Conservation (phyloP, 805 yeast species). For the Ogataea philodendri region DNA sequence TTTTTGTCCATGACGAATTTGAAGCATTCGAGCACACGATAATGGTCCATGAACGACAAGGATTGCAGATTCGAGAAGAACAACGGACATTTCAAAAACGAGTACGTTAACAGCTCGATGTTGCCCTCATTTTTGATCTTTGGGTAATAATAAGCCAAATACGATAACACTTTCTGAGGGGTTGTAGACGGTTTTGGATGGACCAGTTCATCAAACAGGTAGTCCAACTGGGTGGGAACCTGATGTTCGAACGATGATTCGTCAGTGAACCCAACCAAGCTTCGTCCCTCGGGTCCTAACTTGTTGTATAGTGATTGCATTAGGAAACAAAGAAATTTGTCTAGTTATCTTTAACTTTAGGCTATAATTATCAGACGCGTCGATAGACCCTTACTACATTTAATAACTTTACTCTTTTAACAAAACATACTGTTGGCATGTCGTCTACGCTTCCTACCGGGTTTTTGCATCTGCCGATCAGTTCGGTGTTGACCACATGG, state of each 20-base stretch:
- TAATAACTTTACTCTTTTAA: background rate
- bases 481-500: conserved; percentile 36
- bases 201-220: conserved; percentile 42
- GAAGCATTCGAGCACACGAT: conserved; percentile 47
- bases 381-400: conserved; percentile 3
- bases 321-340: no score
- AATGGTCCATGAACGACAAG: conserved; percentile 33
- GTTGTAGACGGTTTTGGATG: conserved; percentile 36
- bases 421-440: conserved; percentile 17
- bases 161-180: conserved; percentile 38
- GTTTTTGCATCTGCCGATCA: conserved; percentile 38
- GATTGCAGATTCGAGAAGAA: conserved; percentile 27
- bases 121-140: conserved; percentile 47
- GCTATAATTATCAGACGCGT: conserved; percentile 12
- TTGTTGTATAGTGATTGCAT: conserved; percentile 14
- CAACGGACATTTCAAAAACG: conserved; percentile 44
- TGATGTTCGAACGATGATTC: no score
- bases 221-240: conserved; percentile 45
- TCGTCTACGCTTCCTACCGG: conserved; percentile 33
- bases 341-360: conserved; percentile 4
- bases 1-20: conserved; percentile 45
- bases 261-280: no score
- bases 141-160: conserved; percentile 51
- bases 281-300: conserved; percentile 30
- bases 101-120: conserved; percentile 42